Percentiles rank a stretch among this genome's conserved stretches.
Conservation (phyloP, 129 eudicot genomes). For the Calendula officinalis region DNA sequence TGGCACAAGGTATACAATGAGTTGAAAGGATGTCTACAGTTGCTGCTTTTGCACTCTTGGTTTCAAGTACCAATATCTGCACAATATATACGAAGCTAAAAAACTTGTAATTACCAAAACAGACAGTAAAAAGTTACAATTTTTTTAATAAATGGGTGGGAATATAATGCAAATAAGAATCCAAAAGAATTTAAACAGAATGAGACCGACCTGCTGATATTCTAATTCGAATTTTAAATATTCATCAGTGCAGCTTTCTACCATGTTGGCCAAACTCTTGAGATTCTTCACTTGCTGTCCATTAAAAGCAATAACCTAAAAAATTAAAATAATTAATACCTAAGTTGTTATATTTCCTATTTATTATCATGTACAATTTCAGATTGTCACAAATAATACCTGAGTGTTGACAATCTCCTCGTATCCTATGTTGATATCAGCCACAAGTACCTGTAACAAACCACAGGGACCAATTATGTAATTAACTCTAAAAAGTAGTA, state of each 20-base stretch:
- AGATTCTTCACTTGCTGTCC: slow-evolving; percentile 81
- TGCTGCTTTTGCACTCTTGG: neutral
- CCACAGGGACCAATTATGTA: too few species aligned
- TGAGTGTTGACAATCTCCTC: slow-evolving; percentile 95
- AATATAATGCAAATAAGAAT: too few species aligned
- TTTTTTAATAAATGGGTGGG: too few species aligned
- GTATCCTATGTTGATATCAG: slow-evolving; percentile 93
- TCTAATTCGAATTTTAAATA: slow-evolving; percentile 86
- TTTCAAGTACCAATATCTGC: neutral
- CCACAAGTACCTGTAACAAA: slow-evolving; percentile 73
- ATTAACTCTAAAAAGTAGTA: too few species aligned
- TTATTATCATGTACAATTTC: too few species aligned
- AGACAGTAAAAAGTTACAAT: too few species aligned
- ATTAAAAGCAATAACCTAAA: slow-evolving; percentile 79
- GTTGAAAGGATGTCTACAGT: neutral
- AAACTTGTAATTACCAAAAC: too few species aligned
- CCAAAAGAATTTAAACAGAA: too few species aligned
- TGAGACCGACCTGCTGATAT: slow-evolving; percentile 83
- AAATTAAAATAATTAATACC: too few species aligned
- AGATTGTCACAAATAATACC: slow-evolving; percentile 23
- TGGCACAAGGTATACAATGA: neutral
- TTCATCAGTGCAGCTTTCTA: slow-evolving; percentile 64
- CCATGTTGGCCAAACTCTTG: slow-evolving; percentile 86
- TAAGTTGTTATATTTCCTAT: too few species aligned
- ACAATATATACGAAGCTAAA: neutral